phyloP scores from a whole-genome alignment of 2,329 filamentous ascomycete genomes.

The Cyphellophora europaea region DNA sequence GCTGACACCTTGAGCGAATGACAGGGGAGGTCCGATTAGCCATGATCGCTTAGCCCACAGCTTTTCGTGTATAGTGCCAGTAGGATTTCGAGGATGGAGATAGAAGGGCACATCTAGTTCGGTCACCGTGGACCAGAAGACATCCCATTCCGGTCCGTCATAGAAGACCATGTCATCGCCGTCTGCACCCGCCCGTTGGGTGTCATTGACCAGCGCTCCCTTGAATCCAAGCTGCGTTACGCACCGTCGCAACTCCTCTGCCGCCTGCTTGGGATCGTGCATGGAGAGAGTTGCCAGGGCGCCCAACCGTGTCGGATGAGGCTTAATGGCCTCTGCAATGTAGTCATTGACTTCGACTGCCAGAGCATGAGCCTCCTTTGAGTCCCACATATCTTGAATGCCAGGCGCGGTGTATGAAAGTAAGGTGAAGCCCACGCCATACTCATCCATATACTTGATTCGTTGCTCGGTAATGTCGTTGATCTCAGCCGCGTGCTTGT shows the following conservation, averaged over 20 bases:
- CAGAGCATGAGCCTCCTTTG: constrained; percentile 18
- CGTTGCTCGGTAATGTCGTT: constrained; percentile 19
- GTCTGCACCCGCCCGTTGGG: constrained; percentile 48
- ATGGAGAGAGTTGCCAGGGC: constrained; percentile 36
- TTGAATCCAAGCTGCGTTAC: constrained; percentile 52
- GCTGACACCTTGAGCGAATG: constrained; percentile 20
- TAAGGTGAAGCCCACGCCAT: constrained; percentile 22
- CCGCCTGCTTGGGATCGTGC: constrained; percentile 31
- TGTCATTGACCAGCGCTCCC: constrained; percentile 54
- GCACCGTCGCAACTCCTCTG: constrained; percentile 32
- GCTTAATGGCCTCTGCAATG: constrained; percentile 17
- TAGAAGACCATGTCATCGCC: constrained; percentile 57
- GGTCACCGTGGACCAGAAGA: constrained; percentile 21
- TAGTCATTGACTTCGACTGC: constrained; percentile 22
- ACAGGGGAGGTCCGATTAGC: constrained; percentile 19
- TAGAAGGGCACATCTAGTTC: constrained; percentile 21
- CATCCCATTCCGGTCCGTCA: constrained; percentile 50
- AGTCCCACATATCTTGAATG: constrained; percentile 20
- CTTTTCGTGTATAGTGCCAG: constrained; percentile 28
- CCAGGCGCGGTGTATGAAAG: constrained; percentile 22
- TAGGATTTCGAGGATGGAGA: constrained; percentile 27
- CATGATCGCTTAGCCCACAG: constrained; percentile 20
- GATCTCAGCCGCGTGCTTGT: constrained; percentile 48
- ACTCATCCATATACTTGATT: constrained; percentile 16
- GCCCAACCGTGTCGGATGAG: constrained; percentile 27